A percentile compares a stretch with the other conserved stretches of the same genome.
phyloP scores from a whole-genome alignment of 768 basidiomycete genomes.

The Pisolithus albus region DNA sequence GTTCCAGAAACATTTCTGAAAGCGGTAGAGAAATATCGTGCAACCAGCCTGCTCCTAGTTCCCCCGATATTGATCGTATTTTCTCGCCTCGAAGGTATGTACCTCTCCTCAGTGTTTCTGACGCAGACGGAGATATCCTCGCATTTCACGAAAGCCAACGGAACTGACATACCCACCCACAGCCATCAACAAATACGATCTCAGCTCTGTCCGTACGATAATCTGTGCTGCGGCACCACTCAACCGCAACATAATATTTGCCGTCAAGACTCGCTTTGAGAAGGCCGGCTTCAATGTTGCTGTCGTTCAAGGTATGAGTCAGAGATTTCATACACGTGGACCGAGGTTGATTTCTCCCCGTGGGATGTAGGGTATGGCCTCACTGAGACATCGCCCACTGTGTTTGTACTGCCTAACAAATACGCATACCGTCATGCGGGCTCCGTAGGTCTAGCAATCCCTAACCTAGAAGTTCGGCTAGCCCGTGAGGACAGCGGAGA shows the following conservation, averaged over 20 bases:
- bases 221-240: constrained; percentile 80
- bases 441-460: constrained; percentile 60
- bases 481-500: constrained; percentile 57
- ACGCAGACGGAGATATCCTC: too few relatives aligned
- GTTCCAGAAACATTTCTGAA: constrained; percentile 63
- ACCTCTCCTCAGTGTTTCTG: not conserved
- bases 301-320: constrained; percentile 46
- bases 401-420: constrained; percentile 45
- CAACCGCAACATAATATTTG: constrained; percentile 50
- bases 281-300: constrained; percentile 35
- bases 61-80: constrained; percentile 80
- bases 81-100: constrained; percentile 58
- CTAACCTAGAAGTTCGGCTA: constrained; percentile 70
- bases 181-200: constrained; percentile 63
- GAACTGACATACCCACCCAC: not conserved
- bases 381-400: constrained; percentile 76
- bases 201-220: constrained; percentile 50
- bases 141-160: too few relatives aligned
- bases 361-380: constrained; percentile 57
- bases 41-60: constrained; percentile 55
- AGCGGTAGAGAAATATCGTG: constrained; percentile 57
- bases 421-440: constrained; percentile 50
- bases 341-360: not conserved
- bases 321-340: not conserved
- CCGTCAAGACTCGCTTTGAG: constrained; percentile 36